A percentile compares a stretch with the other conserved stretches of the same genome.
Conservation (phyloP, 352 stramenopile genomes). For the Bremia lactucae region DNA sequence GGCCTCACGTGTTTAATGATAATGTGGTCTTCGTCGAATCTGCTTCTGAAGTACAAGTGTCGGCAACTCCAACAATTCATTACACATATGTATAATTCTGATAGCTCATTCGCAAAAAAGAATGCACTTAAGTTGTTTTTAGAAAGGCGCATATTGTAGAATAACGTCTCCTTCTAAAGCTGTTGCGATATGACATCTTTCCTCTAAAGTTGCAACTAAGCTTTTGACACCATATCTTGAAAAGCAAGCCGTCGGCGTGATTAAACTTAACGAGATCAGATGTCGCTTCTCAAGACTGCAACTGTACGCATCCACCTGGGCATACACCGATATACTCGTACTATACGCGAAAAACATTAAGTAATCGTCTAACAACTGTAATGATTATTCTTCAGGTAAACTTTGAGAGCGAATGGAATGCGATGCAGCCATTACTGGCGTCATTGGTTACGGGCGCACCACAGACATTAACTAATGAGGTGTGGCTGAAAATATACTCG, state of each 20-base stretch:
- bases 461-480: slow-evolving; percentile 65
- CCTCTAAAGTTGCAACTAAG: slow-evolving; percentile 1
- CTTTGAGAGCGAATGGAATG: slow-evolving; percentile 75
- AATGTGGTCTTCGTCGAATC: no score
- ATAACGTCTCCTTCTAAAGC: no score
- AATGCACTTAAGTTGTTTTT: no score
- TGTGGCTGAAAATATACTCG: slow-evolving; percentile 84
- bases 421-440: slow-evolving; percentile 69
- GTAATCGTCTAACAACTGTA: background rate
- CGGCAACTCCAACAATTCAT: no score
- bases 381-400: slow-evolving; percentile 42
- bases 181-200: no score
- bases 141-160: no score
- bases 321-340: background rate
- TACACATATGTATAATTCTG: no score
- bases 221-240: slow-evolving; percentile 23
- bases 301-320: slow-evolving; percentile 38
- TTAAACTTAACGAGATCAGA: slow-evolving; percentile 19
- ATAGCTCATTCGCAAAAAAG: no score
- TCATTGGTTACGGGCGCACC: slow-evolving; percentile 61
- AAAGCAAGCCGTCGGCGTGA: slow-evolving; percentile 6
- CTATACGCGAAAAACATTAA: background rate
- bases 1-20: no score
- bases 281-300: slow-evolving; percentile 78
- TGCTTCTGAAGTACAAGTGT: no score